Evolutionary conservation across 108 stramenopile species (phyloP), one percentile per base, ranked within the genome.

Genomic region (Schizochytrium sp.): DNA sequence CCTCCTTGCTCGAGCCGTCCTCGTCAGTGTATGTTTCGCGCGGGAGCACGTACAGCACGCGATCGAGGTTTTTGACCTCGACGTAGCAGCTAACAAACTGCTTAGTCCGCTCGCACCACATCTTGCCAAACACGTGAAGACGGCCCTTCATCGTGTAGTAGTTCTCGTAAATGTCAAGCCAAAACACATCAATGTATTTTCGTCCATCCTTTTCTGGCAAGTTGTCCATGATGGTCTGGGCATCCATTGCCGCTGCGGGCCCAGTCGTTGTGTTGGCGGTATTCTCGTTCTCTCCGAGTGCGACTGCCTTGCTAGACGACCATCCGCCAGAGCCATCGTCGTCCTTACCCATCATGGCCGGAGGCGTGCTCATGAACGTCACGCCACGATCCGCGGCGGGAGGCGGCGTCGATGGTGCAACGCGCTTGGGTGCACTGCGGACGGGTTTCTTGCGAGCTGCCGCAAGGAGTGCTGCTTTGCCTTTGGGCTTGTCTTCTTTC

Each of bases 111-210:
- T 48, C 72, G 59, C 69, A 63, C 72, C 89, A 89, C 72, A 58
- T 95, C 93, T 98, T 98, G 83, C 99, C 99, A 90, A 98, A 98
- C 41, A 99, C 72, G 90, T 95, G 96, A 47, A 99, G 92, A 23
- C 93, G 92, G 10, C 99, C 99, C 59, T 97, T 95, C 44, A 92
- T 90, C 25, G n/a, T 25, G 2, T 18, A 28, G 23, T 55, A n/a
- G 5, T 89, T 41, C 92, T 98, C 98, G 10, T 92, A 88, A n/a
- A 96, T 97, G 94, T 99, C 98, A 58, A 97, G 90, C 97, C 97
- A 99, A 90, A 94, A 99, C 89, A 99, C 89, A 88, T 95, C 96
- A 87, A 99, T 88, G 90, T 89, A 93, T 57, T 48, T 34, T 0
- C 59, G 72, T 92, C 96, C 48, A 69, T 93, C 76, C 91, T 87